Conservation (phyloP, 1,284 basidiomycete genomes). For the Cryptococcus depauperatus region DNA sequence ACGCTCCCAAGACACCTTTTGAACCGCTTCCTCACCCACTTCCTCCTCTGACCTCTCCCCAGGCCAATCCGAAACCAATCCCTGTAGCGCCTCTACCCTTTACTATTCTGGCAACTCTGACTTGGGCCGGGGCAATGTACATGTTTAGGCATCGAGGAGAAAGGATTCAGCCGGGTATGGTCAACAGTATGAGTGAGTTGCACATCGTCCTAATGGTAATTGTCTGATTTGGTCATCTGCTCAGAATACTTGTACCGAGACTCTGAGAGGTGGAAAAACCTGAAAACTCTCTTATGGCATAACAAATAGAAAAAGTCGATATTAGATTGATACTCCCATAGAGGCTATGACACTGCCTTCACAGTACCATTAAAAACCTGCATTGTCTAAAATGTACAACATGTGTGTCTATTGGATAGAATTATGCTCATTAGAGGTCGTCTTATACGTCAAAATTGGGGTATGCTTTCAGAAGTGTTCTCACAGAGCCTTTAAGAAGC, state of each 20-base stretch:
- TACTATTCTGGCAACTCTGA: constrained; percentile 76
- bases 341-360: too few relatives aligned
- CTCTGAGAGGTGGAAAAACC: constrained; percentile 62
- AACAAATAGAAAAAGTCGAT: too few relatives aligned
- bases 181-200: constrained; percentile 48
- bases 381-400: too few relatives aligned
- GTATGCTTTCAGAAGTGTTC: not conserved
- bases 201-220: not conserved
- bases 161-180: constrained; percentile 85
- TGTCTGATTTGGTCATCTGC: not conserved
- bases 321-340: too few relatives aligned
- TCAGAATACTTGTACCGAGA: constrained; percentile 64
- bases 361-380: too few relatives aligned
- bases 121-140: constrained; percentile 98
- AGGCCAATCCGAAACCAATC: constrained; percentile 53
- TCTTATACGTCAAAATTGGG: not conserved
- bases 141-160: constrained; percentile 78
- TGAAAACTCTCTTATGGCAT: constrained; percentile 68
- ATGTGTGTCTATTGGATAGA: too few relatives aligned
- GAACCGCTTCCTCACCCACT: constrained; percentile 35
- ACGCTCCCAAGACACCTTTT: constrained; percentile 32
- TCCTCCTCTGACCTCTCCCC: constrained; percentile 31
- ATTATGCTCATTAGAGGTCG: too few relatives aligned
- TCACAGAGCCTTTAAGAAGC: not conserved
- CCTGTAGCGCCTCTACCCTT: constrained; percentile 77